These are phyloP conservation scores for Cornus kousa DNA, from an alignment of 148 eudicot species.

Conservation along the genomic window DNA sequence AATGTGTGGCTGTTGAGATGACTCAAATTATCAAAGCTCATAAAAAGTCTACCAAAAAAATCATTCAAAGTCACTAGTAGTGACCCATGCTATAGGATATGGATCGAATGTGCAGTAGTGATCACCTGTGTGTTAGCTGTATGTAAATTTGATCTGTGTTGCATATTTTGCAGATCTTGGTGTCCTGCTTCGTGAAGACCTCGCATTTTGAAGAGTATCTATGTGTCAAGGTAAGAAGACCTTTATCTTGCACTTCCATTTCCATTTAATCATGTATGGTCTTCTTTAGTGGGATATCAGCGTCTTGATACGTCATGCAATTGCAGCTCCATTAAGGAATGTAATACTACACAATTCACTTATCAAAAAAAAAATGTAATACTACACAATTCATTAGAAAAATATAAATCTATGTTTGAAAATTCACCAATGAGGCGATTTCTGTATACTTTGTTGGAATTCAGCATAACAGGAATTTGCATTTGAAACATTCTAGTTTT, in stretches of 20 bases:
- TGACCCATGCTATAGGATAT: too few relatives aligned
- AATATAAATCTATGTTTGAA: too few relatives aligned
- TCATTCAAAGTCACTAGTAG: too few relatives aligned
- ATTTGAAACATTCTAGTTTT: neutral
- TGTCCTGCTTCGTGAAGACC: slow-evolving; percentile 95
- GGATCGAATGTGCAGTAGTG: neutral
- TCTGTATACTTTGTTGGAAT: too few relatives aligned
- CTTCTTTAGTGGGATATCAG: neutral
- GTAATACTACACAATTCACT: too few relatives aligned
- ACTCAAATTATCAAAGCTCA: neutral
- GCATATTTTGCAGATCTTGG: slow-evolving; percentile 52
- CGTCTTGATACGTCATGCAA: neutral
- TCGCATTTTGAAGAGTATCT: slow-evolving; percentile 82
- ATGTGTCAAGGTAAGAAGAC: slow-evolving; percentile 65
- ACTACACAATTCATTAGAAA: too few relatives aligned
- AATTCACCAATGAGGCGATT: too few relatives aligned
- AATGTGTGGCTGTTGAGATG: neutral
- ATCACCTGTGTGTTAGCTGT: neutral
- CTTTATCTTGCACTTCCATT: slow-evolving; percentile 3
- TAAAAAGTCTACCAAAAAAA: neutral
- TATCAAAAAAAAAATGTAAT: too few relatives aligned
- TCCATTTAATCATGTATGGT: neutral
- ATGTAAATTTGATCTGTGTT: slow-evolving; percentile 8
- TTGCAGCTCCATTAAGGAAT: neutral
- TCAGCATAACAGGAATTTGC: too few relatives aligned